Conservation (phyloP, 2,329 filamentous ascomycete species). For the Exophiala sp. region DNA sequence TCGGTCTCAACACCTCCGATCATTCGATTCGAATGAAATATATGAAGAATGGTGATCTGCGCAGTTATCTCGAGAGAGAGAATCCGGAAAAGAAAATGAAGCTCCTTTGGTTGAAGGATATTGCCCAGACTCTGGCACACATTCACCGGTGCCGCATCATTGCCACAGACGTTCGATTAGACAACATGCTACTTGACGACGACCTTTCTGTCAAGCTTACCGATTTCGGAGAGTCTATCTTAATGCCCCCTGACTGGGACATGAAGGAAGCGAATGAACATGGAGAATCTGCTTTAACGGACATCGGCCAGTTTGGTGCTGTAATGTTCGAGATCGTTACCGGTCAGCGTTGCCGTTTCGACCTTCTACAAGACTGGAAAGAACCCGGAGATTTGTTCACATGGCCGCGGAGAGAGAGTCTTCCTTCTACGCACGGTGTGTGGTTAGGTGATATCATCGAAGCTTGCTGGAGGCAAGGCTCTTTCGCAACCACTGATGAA, state of each 20-base stretch:
- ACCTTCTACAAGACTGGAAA: conserved; percentile 27
- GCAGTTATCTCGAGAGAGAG: conserved; percentile 9
- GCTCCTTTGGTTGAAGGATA: conserved; percentile 13
- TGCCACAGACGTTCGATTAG: conserved; percentile 17
- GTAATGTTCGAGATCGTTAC: conserved; percentile 33
- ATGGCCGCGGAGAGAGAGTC: conserved; percentile 28
- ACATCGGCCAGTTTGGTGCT: conserved; percentile 32
- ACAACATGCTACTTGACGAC: conserved; percentile 20
- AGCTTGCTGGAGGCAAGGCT: conserved; percentile 29
- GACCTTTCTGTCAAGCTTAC: conserved; percentile 30
- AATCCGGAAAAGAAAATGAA: conserved; percentile 6
- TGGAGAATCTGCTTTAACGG: conserved; percentile 30
- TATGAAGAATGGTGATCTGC: conserved; percentile 23
- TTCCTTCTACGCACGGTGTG: conserved; percentile 28
- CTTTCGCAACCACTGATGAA: conserved; percentile 18
- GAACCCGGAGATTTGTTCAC: conserved; percentile 12
- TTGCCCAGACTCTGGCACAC: conserved; percentile 4
- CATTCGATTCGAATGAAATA: conserved; percentile 3
- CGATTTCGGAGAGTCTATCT: conserved; percentile 30
- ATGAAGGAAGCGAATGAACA: conserved; percentile 30
- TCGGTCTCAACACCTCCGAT: background rate
- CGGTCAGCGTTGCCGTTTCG: conserved; percentile 21
- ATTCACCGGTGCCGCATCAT: conserved; percentile 9
- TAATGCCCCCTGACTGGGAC: conserved; percentile 27
- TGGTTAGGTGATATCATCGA: conserved; percentile 32